Evolutionary conservation across 306 rosid genomes (phyloP), one percentile per base, ranked within the genome.

Genomic region (Casuarina cunninghamiana): DNA sequence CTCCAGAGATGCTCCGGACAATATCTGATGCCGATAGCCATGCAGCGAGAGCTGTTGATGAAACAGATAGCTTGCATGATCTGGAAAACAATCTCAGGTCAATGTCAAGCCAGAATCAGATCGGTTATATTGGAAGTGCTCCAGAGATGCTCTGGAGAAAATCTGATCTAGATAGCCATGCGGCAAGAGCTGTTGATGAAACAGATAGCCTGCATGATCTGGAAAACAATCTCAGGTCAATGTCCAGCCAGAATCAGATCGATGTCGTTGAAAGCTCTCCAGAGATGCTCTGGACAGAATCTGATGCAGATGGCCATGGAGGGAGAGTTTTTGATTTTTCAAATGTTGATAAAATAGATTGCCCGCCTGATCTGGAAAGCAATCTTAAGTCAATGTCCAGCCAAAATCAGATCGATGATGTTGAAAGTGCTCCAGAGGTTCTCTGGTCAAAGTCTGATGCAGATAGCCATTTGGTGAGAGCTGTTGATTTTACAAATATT

Each of bases 211-310:
- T 3, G 12, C 51, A 8, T 48, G 51, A 26, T 26, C 32, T 26
- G 58, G 68, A 87, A 70, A 87, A 57, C 55, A 82, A 38, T 63
- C 53, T 48, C n/a, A 88, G 82, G 80, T 78, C 88, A 55, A 77
- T 76, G 69, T 78, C 76, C 35, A 76, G 80, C 43, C n/a, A 74
- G 80, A 79, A 74, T 75, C 87, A 76, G 73, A 53, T 82, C 41
- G 90, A 89, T 78, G 98, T 92, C 71, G 63, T 82, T 68, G 97
- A 91, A 43, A 92, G 97, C 74, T 97, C 88, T 72, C 88, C 90
- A 26, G 87, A 82, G 73, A 75, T 72, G 78, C 79, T 67, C 62
- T 77, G 69, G 53, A 80, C 86, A 79, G 70, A 78, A 58, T 79
- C 68, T 65, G 77, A 80, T 42, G 62, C 78, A 60, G 80, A 87